A percentile compares a stretch with the other conserved stretches of the same genome.
phyloP scores from a whole-genome alignment of 768 basidiomycete species.

The Calocera cornea region DNA sequence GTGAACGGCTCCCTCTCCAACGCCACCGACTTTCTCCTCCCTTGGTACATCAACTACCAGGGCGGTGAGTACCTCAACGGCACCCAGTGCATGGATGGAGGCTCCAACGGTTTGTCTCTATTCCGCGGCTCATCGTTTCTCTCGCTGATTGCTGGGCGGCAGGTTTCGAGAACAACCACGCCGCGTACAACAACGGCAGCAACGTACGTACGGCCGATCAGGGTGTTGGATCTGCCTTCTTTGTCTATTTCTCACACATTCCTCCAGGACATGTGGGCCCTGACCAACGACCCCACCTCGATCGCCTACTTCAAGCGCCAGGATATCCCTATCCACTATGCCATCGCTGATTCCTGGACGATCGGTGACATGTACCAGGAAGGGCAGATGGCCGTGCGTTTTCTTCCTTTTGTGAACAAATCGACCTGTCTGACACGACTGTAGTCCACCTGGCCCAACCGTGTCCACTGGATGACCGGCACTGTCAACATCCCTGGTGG shows the following conservation, averaged over 20 bases:
- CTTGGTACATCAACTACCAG: constrained; percentile 12
- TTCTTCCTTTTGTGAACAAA: constrained; percentile 2
- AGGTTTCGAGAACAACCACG: constrained; percentile 6
- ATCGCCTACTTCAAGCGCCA: constrained; percentile 10
- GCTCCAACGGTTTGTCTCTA: constrained; percentile 7
- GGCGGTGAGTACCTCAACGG: constrained; percentile 9
- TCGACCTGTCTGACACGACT: not conserved
- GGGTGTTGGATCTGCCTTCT: no score
- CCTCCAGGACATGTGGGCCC: constrained; percentile 10
- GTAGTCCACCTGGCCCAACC: constrained; percentile 7
- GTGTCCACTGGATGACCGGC: constrained; percentile 9
- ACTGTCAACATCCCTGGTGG: constrained; percentile 12
- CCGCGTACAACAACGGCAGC: constrained; percentile 8
- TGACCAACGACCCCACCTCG: constrained; percentile 10
- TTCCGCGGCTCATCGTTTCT: not conserved
- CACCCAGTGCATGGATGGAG: constrained; percentile 13
- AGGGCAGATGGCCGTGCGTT: constrained; percentile 10
- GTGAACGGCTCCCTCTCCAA: constrained; percentile 8
- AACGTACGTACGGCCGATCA: constrained; percentile 7
- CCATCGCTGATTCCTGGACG: constrained; percentile 13
- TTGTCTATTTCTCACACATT: not conserved
- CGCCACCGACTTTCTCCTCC: constrained; percentile 7
- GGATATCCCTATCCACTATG: constrained; percentile 14
- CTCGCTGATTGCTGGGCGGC: no score
- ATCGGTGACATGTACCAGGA: constrained; percentile 15